Evolutionary conservation across 2,329 filamentous ascomycete genomes (phyloP).

Genomic region (Rutstroemia sydowiana): DNA sequence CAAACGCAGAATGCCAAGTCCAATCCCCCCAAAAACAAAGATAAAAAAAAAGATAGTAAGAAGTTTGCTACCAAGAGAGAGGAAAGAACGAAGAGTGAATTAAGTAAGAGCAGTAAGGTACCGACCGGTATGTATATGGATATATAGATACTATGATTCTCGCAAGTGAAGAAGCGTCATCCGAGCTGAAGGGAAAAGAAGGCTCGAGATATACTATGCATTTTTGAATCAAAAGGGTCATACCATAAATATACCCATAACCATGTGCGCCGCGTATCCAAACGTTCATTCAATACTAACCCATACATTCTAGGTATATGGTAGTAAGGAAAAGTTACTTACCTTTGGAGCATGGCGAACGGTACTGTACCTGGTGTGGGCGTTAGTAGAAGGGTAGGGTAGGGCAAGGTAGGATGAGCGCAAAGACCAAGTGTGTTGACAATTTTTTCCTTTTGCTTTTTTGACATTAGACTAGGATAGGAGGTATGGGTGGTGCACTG

Average conservation of each 20-base stretch:
- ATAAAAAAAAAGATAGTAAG: not conserved
- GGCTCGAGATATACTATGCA: not conserved
- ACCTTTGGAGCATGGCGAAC: not conserved
- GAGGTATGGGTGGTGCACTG: too few relatives aligned
- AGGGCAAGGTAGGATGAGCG: too few relatives aligned
- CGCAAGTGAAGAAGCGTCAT: not conserved
- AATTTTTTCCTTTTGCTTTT: too few relatives aligned
- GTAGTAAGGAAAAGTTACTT: not conserved
- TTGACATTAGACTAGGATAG: too few relatives aligned
- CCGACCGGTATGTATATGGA: not conserved
- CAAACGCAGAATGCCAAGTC: not conserved
- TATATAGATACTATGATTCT: not conserved
- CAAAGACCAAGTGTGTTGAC: too few relatives aligned
- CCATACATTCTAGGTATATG: not conserved
- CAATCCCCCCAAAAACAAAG: too few relatives aligned
- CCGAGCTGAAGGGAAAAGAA: not conserved
- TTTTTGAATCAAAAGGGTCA: slow-evolving; percentile 3
- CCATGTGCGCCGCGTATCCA: slow-evolving; percentile 2
- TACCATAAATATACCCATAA: slow-evolving; percentile 1
- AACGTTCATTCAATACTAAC: not conserved
- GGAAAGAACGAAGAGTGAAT: not conserved
- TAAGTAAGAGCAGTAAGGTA: too few relatives aligned
- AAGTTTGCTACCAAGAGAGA: not conserved
- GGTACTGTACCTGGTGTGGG: not conserved
- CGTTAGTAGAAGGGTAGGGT: too few relatives aligned